A percentile compares a stretch with the other conserved stretches of the same genome.
Conservation (phyloP, 73 alveolate species). For the Vitrella brassicaformis region DNA sequence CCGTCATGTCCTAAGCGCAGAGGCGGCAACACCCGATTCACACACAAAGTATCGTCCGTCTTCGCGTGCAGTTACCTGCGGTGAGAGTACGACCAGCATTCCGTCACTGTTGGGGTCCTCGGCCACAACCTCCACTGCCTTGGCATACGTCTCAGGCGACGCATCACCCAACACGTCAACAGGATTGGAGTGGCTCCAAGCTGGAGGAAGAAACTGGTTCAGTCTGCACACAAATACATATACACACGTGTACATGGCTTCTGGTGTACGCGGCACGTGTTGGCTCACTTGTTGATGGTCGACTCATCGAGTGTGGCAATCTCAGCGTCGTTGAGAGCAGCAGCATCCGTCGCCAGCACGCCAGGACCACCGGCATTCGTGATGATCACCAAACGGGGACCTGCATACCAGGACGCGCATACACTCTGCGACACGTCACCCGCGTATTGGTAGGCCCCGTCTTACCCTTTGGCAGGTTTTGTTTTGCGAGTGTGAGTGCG, state of each 20-base stretch:
- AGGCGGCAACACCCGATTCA: no score
- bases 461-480: not conserved
- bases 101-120: constrained; percentile 29
- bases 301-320: constrained; percentile 37
- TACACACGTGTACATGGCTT: no score
- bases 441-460: no score
- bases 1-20: not conserved
- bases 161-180: constrained; percentile 61
- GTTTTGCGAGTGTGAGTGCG: constrained; percentile 6
- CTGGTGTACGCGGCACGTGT: no score
- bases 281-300: constrained; percentile 20
- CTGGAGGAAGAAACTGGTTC: constrained; percentile 42
- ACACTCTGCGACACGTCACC: no score
- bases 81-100: constrained; percentile 43
- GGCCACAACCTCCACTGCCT: constrained; percentile 33
- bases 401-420: no score
- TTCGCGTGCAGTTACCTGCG: no score
- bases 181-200: constrained; percentile 51
- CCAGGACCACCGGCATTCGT: constrained; percentile 61
- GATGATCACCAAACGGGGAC: constrained; percentile 25
- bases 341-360: constrained; percentile 48
- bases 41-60: no score
- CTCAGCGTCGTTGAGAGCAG: constrained; percentile 36
- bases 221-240: no score
- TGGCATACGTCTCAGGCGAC: constrained; percentile 49